Conservation (phyloP, 2,329 filamentous ascomycete genomes). For the Pseudogymnoascus sp. region DNA sequence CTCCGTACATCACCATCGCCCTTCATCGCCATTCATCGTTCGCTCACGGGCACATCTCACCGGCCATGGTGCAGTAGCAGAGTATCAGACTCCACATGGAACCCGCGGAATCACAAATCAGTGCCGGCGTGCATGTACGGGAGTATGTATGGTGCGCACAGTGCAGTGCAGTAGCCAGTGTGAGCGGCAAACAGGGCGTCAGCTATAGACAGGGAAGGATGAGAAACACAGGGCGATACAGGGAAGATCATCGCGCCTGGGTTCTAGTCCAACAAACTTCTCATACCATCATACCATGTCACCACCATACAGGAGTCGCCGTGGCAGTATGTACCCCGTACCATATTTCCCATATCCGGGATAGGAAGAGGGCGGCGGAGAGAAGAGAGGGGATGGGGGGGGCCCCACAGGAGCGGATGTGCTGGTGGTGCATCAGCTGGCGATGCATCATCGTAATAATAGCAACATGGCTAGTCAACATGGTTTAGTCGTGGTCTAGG, state of each 20-base stretch:
- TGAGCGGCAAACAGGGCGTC: neutral
- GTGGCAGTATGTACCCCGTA: neutral
- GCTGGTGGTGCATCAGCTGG: slow-evolving; percentile 4
- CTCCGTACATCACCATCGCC: neutral
- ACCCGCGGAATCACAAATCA: slow-evolving; percentile 1
- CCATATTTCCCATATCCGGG: slow-evolving; percentile 5
- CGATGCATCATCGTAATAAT: slow-evolving; percentile 3
- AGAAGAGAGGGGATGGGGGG: neutral
- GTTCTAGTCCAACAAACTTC: neutral
- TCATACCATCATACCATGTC: neutral
- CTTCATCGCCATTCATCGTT: neutral
- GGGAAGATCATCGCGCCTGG: neutral
- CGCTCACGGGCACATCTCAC: neutral
- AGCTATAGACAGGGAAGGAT: neutral
- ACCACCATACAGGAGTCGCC: neutral
- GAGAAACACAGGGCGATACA: neutral
- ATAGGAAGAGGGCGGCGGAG: neutral
- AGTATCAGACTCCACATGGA: slow-evolving; percentile 1
- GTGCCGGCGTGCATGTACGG: neutral
- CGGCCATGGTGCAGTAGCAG: slow-evolving; percentile 3
- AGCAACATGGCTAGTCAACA: neutral
- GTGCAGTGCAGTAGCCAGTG: neutral
- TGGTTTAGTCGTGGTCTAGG: too few species aligned
- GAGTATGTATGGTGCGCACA: neutral
- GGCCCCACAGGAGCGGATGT: neutral